These are phyloP conservation scores for Pythium aphanidermatum DNA, from an alignment of 352 stramenopile genomes.

Conservation along the genomic window DNA sequence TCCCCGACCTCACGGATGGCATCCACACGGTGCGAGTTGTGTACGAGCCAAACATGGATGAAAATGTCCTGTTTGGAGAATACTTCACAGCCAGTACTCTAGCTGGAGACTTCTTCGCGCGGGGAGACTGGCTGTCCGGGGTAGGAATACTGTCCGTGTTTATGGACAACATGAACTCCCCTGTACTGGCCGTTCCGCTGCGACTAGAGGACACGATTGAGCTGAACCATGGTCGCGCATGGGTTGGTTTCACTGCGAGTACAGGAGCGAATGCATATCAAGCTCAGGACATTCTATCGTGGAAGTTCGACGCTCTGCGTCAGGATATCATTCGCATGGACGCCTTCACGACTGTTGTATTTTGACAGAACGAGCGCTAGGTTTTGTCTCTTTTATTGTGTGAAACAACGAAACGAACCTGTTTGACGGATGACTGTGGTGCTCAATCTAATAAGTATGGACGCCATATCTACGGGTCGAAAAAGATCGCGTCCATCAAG, in stretches of 20 bases:
- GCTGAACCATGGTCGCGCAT: conserved; percentile 80
- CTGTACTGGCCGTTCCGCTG: conserved; percentile 76
- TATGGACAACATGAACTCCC: conserved; percentile 81
- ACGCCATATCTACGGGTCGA: conserved; percentile 2
- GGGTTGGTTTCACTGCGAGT: conserved; percentile 89
- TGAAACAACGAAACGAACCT: conserved; percentile 19
- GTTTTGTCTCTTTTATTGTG: conserved; percentile 13
- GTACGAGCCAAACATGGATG: conserved; percentile 71
- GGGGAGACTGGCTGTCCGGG: conserved; percentile 46
- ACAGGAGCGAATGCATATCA: conserved; percentile 84
- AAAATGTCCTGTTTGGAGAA: conserved; percentile 50
- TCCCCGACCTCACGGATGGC: conserved; percentile 80
- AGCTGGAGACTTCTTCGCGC: conserved; percentile 60
- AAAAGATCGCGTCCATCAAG: conserved; percentile 12
- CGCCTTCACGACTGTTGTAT: conserved; percentile 1
- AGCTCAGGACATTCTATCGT: conserved; percentile 85
- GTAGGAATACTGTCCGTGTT: conserved; percentile 81
- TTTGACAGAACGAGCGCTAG: not conserved
- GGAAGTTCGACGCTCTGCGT: conserved; percentile 66
- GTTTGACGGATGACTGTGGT: conserved; percentile 4
- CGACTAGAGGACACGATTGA: conserved; percentile 77
- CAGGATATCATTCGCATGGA: conserved; percentile 13
- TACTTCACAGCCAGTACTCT: conserved; percentile 48
- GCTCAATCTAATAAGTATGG: conserved; percentile 29
- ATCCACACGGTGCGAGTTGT: conserved; percentile 56